These are phyloP conservation scores for Laburnicola sp. DNA, from an alignment of 2,329 filamentous ascomycete species.

Conservation along the genomic window DNA sequence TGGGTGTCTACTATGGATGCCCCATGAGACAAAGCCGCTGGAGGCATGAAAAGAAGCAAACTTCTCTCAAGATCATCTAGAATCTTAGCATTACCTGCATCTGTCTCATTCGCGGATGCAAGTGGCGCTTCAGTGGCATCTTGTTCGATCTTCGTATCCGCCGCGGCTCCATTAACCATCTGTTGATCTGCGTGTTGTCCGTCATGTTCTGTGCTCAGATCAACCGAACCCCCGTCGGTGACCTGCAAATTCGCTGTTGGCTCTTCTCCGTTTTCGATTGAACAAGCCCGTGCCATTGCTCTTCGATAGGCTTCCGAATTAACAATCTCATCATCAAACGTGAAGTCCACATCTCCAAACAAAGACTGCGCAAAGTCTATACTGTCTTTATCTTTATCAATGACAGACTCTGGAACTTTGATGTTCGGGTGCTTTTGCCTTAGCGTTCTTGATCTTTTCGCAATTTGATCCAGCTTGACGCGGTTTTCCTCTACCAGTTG, in stretches of 20 bases:
- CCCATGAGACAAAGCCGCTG: not conserved
- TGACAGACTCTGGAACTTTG: conserved; percentile 34
- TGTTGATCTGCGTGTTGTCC: not conserved
- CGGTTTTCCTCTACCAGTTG: conserved; percentile 35
- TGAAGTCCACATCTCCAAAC: conserved; percentile 29
- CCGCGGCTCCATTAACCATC: not conserved
- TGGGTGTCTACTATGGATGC: not conserved
- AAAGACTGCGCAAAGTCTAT: conserved; percentile 23
- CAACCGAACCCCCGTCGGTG: conserved; percentile 16
- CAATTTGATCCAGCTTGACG: conserved; percentile 29
- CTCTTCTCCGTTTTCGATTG: not conserved
- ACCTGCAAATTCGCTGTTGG: conserved; percentile 3
- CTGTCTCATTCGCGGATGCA: not conserved
- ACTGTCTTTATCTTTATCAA: conserved; percentile 16
- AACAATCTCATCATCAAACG: conserved; percentile 38
- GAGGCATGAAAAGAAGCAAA: conserved; percentile 21
- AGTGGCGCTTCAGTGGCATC: not conserved
- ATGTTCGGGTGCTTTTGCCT: conserved; percentile 33
- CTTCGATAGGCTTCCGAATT: conserved; percentile 38
- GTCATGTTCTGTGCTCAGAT: conserved; percentile 1
- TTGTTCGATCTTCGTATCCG: conserved; percentile 1
- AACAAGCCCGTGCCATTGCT: conserved; percentile 26
- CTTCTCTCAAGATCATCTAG: conserved; percentile 17
- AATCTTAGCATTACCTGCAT: conserved; percentile 12
- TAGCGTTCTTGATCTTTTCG: conserved; percentile 30